Evolutionary conservation across 2,329 filamentous ascomycete genomes (phyloP), one percentile per base, ranked within the genome.

Genomic region (Kalmusia sp.): DNA sequence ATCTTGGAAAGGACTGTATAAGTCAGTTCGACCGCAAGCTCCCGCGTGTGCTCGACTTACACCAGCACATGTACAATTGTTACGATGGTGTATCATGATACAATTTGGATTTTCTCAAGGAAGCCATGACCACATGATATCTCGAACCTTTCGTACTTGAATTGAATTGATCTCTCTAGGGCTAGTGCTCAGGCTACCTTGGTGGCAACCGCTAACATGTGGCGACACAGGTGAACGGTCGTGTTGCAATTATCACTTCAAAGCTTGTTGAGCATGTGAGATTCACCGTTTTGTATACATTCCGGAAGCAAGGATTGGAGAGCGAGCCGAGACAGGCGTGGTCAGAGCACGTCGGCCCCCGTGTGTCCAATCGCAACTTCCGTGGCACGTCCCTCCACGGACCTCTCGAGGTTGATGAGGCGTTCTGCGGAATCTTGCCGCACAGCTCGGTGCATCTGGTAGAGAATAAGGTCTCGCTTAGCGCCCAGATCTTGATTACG

Each of bases 41-140:
- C 8, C 27, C 24, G 6, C 48, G 48, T 31, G 55, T 58, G 2
- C 22, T 34, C 11, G 21, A 35, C 4, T 44, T 56, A 19, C 22
- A 56, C 15, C 34, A 21, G 1, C 27, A 57, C 34, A 60, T 60
- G 59, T 35, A 49, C 7, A 24, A 48, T 6, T 5, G 11, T 12
- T 62, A 49, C 30, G 48, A 60, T 19, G 51, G 47, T 1, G 47
- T 57, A 1, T 53, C 57, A 2, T 47, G 31, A 8, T 60, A 57
- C 21, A 52, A 40, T 41, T 4, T 54, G 12, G 45, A 28, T 11
- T n/a, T 60, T 3, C 14, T 63, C 7, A 24, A 50, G 12, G 27
- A 25, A n/a, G 59, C 57, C 3, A 33, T 37, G 15, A 57, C 59
- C 27, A 44, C 61, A 11, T 63, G 59, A 27, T 61, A 52, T 33